Percentiles rank a stretch among this genome's conserved stretches.
Conservation (phyloP, 1,284 basidiomycete species). For the Melanopsichium pennsylvanicum region DNA sequence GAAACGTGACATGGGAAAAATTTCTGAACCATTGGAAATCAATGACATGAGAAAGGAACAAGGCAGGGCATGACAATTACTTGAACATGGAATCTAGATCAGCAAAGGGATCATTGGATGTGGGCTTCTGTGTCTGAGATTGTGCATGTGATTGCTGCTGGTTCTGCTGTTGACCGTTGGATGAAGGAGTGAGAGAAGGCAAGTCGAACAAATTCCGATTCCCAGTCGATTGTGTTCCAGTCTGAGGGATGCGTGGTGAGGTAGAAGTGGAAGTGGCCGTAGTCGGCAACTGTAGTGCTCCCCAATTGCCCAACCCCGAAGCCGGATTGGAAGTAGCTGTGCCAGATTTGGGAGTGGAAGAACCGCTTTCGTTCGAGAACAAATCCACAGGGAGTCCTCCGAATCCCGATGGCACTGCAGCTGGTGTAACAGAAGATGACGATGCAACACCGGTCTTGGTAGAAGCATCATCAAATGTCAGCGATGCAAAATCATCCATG, state of each 20-base stretch:
- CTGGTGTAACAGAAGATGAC: background rate
- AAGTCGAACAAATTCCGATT: slow-evolving; percentile 10
- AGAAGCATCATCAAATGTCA: slow-evolving; percentile 50
- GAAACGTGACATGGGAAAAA: too few species aligned
- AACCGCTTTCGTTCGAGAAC: slow-evolving; percentile 30
- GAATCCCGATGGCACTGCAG: slow-evolving; percentile 4
- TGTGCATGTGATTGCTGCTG: slow-evolving; percentile 11
- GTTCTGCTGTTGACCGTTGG: slow-evolving; percentile 10
- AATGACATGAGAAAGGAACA: background rate
- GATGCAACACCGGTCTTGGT: background rate
- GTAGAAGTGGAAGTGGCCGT: slow-evolving; percentile 38
- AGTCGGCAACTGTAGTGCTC: slow-evolving; percentile 51
- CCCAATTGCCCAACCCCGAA: slow-evolving; percentile 48
- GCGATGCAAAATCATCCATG: slow-evolving; percentile 60
- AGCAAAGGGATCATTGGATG: slow-evolving; percentile 56
- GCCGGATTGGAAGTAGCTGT: slow-evolving; percentile 17
- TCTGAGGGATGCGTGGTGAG: slow-evolving; percentile 23
- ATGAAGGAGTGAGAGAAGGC: slow-evolving; percentile 12
- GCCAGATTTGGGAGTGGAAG: slow-evolving; percentile 10
- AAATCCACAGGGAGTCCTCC: slow-evolving; percentile 40
- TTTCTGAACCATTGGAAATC: too few species aligned
- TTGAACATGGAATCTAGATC: slow-evolving; percentile 58
- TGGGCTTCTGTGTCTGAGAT: slow-evolving; percentile 25
- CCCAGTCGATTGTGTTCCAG: background rate
- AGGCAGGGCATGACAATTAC: slow-evolving; percentile 9